Conservation (phyloP, 148 eudicot genomes). For the Cornus suecica region DNA sequence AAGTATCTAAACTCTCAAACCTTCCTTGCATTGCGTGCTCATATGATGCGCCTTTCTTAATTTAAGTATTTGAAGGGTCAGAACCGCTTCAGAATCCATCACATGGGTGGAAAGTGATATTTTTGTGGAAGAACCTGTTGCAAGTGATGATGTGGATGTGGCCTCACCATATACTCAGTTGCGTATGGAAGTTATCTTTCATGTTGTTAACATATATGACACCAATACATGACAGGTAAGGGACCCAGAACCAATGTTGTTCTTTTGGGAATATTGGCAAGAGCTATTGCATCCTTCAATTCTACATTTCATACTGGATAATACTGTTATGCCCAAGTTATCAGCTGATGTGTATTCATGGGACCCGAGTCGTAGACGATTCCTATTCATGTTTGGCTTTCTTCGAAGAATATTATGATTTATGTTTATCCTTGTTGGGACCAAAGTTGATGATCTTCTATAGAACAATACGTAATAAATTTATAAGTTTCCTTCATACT, state of each 20-base stretch:
- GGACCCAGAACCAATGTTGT: conserved; percentile 88
- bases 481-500: conserved; percentile 67
- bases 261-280: conserved; percentile 76
- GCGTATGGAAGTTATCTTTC: conserved; percentile 79
- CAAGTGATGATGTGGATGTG: conserved; percentile 48
- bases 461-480: conserved; percentile 52
- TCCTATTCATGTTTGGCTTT: no score
- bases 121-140: conserved; percentile 66
- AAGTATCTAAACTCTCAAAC: conserved; percentile 72
- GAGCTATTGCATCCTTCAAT: conserved; percentile 58
- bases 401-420: no score
- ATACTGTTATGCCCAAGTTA: conserved; percentile 63
- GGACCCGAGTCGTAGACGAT: conserved; percentile 85
- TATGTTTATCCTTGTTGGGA: conserved; percentile 71
- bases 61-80: conserved; percentile 86
- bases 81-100: conserved; percentile 75
- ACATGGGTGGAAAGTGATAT: conserved; percentile 55
- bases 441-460: conserved; percentile 59
- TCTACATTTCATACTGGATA: conserved; percentile 62
- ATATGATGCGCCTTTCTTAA: conserved; percentile 65
- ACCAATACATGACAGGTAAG: conserved; percentile 86
- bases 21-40: conserved; percentile 72
- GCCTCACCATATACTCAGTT: conserved; percentile 61
- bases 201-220: conserved; percentile 79
- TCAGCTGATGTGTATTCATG: conserved; percentile 73